Conservation (phyloP, 2,329 filamentous ascomycete genomes). For the Botrytis squamosa region DNA sequence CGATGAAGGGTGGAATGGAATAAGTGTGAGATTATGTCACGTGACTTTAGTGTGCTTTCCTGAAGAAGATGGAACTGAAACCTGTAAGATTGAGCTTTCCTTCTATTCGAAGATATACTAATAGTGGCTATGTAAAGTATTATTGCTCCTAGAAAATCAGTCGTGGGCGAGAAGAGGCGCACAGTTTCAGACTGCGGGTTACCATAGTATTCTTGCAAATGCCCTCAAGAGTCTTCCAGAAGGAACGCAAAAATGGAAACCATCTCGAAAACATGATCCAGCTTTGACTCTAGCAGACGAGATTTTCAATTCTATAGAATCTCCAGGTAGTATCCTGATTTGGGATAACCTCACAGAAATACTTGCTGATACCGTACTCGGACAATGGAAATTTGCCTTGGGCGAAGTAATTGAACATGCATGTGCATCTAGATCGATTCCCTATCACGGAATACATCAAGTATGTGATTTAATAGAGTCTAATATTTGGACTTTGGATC, state of each 20-base stretch:
- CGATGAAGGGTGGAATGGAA: not conserved
- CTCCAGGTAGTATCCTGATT: not conserved
- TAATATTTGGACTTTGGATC: conserved; percentile 9
- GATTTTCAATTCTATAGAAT: not conserved
- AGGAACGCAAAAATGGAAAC: conserved; percentile 5
- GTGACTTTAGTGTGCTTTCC: conserved; percentile 8
- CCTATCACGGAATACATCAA: not conserved
- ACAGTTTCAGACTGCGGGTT: not conserved
- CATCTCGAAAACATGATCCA: not conserved
- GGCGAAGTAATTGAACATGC: not conserved
- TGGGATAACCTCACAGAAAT: not conserved
- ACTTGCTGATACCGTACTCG: not conserved
- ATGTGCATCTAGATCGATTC: not conserved
- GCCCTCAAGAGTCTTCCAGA: conserved; percentile 2
- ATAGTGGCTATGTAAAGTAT: not conserved
- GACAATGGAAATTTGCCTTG: conserved; percentile 3
- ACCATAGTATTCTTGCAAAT: not conserved
- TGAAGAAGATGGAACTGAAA: not conserved
- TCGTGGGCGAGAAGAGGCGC: not conserved
- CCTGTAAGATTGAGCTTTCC: not conserved
- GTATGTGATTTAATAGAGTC: not conserved
- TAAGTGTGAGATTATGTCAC: not conserved
- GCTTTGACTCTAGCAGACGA: not conserved
- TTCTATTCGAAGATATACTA: not conserved
- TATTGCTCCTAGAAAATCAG: conserved; percentile 9